These are phyloP conservation scores for Fusarium burgessii DNA, from an alignment of 2,329 filamentous ascomycete species.

Conservation along the genomic window DNA sequence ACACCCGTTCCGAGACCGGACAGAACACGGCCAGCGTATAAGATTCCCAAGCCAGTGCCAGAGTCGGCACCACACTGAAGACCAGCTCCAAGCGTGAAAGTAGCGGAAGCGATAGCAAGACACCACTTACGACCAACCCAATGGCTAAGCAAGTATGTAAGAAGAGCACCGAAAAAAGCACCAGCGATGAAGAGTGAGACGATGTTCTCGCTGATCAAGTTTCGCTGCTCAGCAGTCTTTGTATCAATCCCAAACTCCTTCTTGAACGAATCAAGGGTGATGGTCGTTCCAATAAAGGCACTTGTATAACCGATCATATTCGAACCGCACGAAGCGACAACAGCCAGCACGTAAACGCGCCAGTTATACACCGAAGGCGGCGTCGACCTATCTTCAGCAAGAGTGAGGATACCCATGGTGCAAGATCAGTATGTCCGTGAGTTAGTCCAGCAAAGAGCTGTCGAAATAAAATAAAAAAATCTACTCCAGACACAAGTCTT, in stretches of 20 bases:
- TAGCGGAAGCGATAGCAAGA: slow-evolving; percentile 54
- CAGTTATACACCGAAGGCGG: slow-evolving; percentile 55
- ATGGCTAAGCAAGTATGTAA: slow-evolving; percentile 60
- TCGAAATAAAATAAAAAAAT: background rate
- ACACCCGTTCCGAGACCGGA: slow-evolving; percentile 16
- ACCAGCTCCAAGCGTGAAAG: slow-evolving; percentile 58
- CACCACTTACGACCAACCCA: slow-evolving; percentile 40
- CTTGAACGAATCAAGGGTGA: slow-evolving; percentile 71
- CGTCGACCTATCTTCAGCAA: slow-evolving; percentile 53
- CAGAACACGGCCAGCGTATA: slow-evolving; percentile 12
- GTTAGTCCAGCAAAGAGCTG: background rate
- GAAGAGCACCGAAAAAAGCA: slow-evolving; percentile 75
- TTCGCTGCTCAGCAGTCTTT: slow-evolving; percentile 56
- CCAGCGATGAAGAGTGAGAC: slow-evolving; percentile 76
- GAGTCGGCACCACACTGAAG: slow-evolving; percentile 67
- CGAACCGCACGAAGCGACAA: slow-evolving; percentile 54
- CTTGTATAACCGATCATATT: slow-evolving; percentile 58
- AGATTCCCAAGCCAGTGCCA: slow-evolving; percentile 40
- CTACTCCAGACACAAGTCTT: background rate
- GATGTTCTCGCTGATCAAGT: slow-evolving; percentile 44
- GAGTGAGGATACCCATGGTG: slow-evolving; percentile 48
- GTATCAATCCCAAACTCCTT: slow-evolving; percentile 68
- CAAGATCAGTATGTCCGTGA: background rate
- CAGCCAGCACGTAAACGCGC: slow-evolving; percentile 50
- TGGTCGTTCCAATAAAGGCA: slow-evolving; percentile 75